Base-by-base conservation (phyloP, 2,329 filamentous ascomycete species). In the Trichoderma sp. region DNA sequence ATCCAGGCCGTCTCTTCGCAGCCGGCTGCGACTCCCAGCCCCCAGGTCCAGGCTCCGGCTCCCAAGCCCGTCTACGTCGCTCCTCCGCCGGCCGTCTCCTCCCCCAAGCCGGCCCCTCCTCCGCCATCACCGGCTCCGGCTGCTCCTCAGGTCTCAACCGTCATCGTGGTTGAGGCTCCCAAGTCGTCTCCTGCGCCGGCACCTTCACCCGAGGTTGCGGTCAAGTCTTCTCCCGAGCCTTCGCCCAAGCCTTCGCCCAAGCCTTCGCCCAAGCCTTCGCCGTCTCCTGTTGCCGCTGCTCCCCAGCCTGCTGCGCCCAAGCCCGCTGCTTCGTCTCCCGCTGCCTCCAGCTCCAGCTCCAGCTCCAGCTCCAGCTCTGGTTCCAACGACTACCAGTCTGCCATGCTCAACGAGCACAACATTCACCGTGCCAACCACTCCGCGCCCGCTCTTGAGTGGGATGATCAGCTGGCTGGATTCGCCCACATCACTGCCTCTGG, bases 391-490 rank as follows among this genome's bases (percentile, higher is more conserved):
- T 81, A 83, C 69, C 43, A 74, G 68, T 77, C 77, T 68, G 77
- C 80, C 16, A 84, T 85, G 60, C 75, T 95, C 60, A 83, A 89
- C 74, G 88, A 92, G 78, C 96, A 98, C 89, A 97, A 97, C 83
- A 76, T 90, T 65, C 92, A 96, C 82, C 94, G 96, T 72, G 79
- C 84, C 76, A 96, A 96, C 83, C 93, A 97, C 86, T 90, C 90
- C 21, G 89, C 88, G 43, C 76, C 80, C 26, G 85, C 82, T 55
- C 77, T 97, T 56, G 77, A 76, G 61, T 98, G 92, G 91, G 85
- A 90, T 74, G 76, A 82, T 10, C 81, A 81, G 54, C 86, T 93
- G 66, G 91, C 89, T 66, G 76, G 78, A 67, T 92, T 86, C 70
- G 94, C 94, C 52, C 72, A 82, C 59, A 81, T 81, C 68, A 87